phyloP scores from a whole-genome alignment of 108 stramenopile genomes.

The Nitzschia putrida region DNA sequence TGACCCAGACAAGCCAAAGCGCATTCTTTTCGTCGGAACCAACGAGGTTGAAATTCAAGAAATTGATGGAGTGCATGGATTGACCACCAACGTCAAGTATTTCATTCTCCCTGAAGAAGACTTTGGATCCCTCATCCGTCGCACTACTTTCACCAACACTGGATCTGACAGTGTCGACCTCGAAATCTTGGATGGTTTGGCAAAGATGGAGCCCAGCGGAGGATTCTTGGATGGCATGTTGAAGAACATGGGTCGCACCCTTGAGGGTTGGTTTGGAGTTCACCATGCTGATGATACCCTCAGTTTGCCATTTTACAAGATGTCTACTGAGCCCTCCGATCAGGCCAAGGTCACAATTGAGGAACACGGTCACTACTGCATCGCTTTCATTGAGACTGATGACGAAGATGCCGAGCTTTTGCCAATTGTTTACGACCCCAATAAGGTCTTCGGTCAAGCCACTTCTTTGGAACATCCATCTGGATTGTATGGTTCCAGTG shows the following conservation, averaged over 20 bases:
- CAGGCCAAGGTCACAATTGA: constrained; percentile 84
- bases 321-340: constrained; percentile 89
- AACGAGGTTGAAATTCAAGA: constrained; percentile 93
- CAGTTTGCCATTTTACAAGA: constrained; percentile 89
- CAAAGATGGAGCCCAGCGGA: constrained; percentile 86
- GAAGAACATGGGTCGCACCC: constrained; percentile 92
- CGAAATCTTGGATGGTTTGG: constrained; percentile 86
- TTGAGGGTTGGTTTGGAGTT: constrained; percentile 97
- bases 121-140: constrained; percentile 85
- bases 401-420: constrained; percentile 52
- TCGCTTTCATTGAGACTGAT: constrained; percentile 78
- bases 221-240: constrained; percentile 78
- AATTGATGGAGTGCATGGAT: constrained; percentile 67
- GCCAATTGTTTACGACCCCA: constrained; percentile 90
- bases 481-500: constrained; percentile 55
- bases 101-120: constrained; percentile 87
- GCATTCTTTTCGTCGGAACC: constrained; percentile 88
- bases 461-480: constrained; percentile 72
- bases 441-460: constrained; percentile 86
- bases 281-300: constrained; percentile 83
- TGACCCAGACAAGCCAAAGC: constrained; percentile 68
- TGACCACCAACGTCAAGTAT: constrained; percentile 84
- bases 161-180: constrained; percentile 62
- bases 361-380: constrained; percentile 88
- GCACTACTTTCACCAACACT: constrained; percentile 84